A percentile compares a stretch with the other conserved stretches of the same genome.
Evolutionary conservation across 2,329 filamentous ascomycete species (phyloP).

Genomic region (Pestalotiopsis sp.): DNA sequence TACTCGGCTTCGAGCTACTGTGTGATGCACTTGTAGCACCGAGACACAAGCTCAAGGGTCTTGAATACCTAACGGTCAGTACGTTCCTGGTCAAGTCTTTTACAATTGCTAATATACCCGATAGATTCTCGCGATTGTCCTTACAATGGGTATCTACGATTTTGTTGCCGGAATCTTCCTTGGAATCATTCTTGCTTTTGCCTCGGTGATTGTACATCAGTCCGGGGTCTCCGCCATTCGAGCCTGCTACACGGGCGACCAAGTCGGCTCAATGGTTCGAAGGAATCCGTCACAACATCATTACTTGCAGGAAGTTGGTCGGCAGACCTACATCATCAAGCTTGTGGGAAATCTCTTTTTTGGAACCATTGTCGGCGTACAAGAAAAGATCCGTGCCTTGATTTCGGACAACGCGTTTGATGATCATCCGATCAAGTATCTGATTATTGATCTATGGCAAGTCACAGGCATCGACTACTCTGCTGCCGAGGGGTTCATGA

Average conservation of each 20-base stretch:
- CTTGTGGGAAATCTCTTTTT: constrained; percentile 97
- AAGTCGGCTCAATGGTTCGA: constrained; percentile 89
- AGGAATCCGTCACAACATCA: constrained; percentile 87
- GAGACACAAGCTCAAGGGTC: constrained; percentile 80
- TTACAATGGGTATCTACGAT: constrained; percentile 96
- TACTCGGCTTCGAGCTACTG: constrained; percentile 90
- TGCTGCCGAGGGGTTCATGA: constrained; percentile 90
- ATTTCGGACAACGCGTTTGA: constrained; percentile 82
- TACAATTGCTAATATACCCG: constrained; percentile 23
- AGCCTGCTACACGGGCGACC: constrained; percentile 85
- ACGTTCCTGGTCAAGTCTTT: not conserved
- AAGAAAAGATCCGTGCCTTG: constrained; percentile 80
- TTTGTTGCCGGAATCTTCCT: constrained; percentile 94
- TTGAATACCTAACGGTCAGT: constrained; percentile 84
- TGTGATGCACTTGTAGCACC: constrained; percentile 88
- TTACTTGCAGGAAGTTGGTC: constrained; percentile 82
- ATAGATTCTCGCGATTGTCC: constrained; percentile 79
- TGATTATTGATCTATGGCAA: constrained; percentile 85
- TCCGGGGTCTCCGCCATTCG: constrained; percentile 88
- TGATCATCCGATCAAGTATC: constrained; percentile 79
- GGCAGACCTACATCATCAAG: constrained; percentile 89
- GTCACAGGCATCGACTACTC: constrained; percentile 96
- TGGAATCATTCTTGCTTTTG: constrained; percentile 88
- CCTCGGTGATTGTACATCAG: constrained; percentile 89
- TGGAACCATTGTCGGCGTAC: constrained; percentile 93